These are phyloP conservation scores for Fraxinus paxiana DNA, from an alignment of 305 asterid genomes.

Conservation along the genomic window DNA sequence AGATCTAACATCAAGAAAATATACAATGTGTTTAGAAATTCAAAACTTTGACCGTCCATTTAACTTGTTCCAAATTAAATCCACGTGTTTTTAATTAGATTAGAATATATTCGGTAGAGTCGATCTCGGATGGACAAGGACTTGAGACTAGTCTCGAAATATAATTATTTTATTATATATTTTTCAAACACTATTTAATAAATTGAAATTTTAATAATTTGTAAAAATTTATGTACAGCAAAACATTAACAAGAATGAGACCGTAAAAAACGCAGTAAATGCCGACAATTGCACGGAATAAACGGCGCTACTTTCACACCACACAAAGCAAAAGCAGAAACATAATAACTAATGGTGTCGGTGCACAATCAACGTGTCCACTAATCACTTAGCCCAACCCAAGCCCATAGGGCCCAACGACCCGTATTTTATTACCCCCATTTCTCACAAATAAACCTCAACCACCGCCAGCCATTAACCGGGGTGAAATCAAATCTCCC, in stretches of 20 bases:
- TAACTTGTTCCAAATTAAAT: background rate
- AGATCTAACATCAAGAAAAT: background rate
- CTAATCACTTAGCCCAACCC: background rate
- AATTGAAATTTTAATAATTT: no score
- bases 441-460: background rate
- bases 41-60: background rate
- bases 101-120: no score
- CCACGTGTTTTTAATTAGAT: background rate
- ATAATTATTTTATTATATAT: no score
- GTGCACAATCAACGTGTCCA: constrained; percentile 25
- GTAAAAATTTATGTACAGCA: no score
- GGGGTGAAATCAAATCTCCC: background rate
- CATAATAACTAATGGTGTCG: constrained; percentile 25
- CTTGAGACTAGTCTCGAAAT: background rate
- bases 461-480: background rate
- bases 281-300: background rate
- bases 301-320: background rate
- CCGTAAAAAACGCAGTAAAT: background rate
- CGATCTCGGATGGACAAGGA: no score
- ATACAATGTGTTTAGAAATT: background rate
- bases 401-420: constrained; percentile 13
- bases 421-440: background rate
- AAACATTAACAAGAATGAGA: background rate
- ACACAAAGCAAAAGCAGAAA: constrained; percentile 1
- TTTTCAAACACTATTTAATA: no score